Percentiles rank a stretch among this genome's conserved stretches.
Conservation (phyloP, 495 filamentous ascomycete species). For the Penicillium fimorum region DNA sequence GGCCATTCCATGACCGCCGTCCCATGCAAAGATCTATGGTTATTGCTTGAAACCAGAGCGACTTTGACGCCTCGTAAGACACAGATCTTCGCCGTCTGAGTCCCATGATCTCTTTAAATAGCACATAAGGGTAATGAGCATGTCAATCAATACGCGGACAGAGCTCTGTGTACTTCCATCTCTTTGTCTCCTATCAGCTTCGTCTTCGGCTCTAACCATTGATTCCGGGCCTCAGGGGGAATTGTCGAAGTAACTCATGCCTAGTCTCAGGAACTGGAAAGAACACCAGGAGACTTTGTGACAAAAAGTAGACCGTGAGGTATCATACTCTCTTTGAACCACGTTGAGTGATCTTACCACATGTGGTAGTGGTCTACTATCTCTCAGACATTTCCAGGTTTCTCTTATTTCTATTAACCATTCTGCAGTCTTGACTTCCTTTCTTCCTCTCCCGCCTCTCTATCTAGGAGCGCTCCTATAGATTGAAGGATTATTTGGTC, state of each 20-base stretch:
- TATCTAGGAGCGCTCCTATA: background rate
- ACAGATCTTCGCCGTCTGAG: slow-evolving; percentile 15
- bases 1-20: slow-evolving; percentile 15
- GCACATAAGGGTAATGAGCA: slow-evolving; percentile 13
- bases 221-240: slow-evolving; percentile 17
- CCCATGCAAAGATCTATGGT: slow-evolving; percentile 19
- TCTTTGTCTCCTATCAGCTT: slow-evolving; percentile 21
- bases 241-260: slow-evolving; percentile 6
- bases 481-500: background rate
- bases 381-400: slow-evolving; percentile 1
- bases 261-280: background rate
- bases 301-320: background rate
- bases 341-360: slow-evolving; percentile 9
- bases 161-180: slow-evolving; percentile 13
- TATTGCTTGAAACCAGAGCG: slow-evolving; percentile 16
- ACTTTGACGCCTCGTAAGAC: slow-evolving; percentile 19
- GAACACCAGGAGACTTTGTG: slow-evolving; percentile 8
- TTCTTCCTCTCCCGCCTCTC: slow-evolving; percentile 3
- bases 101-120: slow-evolving; percentile 19
- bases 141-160: slow-evolving; percentile 9
- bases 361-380: background rate
- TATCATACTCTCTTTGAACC: slow-evolving; percentile 9
- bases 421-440: background rate
- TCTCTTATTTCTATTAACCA: slow-evolving; percentile 11
- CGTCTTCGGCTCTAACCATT: slow-evolving; percentile 11